These are phyloP conservation scores for Diplodia sapinea DNA, from an alignment of 2,329 filamentous ascomycete genomes.

Conservation along the genomic window DNA sequence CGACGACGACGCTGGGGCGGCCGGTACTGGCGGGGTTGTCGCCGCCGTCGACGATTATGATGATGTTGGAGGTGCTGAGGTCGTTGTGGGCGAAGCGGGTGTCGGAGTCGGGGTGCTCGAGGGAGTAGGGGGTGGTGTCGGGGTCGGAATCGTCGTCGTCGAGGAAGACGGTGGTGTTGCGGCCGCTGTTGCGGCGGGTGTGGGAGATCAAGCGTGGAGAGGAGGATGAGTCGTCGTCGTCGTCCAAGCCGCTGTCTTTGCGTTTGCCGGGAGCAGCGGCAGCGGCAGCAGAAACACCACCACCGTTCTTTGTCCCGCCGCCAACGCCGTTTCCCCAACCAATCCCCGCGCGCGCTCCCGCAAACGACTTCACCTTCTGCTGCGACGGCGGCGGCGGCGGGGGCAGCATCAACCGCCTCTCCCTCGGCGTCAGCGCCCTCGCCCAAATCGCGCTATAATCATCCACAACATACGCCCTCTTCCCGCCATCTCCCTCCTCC, in stretches of 20 bases:
- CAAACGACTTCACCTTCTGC: not conserved
- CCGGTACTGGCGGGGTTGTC: too few species aligned
- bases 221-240: not conserved
- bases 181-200: too few species aligned
- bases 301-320: too few species aligned
- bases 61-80: constrained; percentile 33
- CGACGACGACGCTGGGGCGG: constrained; percentile 30
- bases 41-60: too few species aligned
- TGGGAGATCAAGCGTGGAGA: not conserved
- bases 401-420: constrained; percentile 16
- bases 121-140: not conserved
- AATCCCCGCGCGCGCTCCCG: not conserved
- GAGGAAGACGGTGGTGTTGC: not conserved
- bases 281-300: not conserved
- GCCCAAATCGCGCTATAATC: constrained; percentile 26
- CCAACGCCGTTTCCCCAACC: not conserved
- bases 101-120: constrained; percentile 12
- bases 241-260: constrained; percentile 1
- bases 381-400: constrained; percentile 1
- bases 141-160: not conserved
- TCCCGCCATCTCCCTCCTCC: not conserved
- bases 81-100: constrained; percentile 34
- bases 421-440: constrained; percentile 16
- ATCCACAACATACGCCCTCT: constrained; percentile 18
- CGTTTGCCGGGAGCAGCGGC: not conserved